phyloP scores from a whole-genome alignment of 352 stramenopile genomes.

The Phytopythium ostracodes region DNA sequence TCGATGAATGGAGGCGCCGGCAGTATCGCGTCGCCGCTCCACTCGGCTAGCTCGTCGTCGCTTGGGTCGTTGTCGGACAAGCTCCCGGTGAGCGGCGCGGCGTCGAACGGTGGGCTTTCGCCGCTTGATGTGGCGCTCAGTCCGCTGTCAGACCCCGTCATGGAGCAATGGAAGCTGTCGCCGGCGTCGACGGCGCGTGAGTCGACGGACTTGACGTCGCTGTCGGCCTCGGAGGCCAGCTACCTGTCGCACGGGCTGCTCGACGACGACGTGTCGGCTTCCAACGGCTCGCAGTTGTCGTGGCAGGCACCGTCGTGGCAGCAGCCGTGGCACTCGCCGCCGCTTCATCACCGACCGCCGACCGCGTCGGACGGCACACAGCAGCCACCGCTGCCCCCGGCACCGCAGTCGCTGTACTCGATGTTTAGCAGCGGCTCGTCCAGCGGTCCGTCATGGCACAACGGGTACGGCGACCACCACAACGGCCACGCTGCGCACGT shows the following conservation, averaged over 20 bases:
- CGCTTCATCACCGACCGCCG: conserved; percentile 23
- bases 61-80: conserved; percentile 47
- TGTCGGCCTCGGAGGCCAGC: conserved; percentile 37
- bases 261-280: conserved; percentile 17
- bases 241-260: conserved; percentile 43
- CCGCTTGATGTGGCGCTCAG: conserved; percentile 49
- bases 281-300: conserved; percentile 26
- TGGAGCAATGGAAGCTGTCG: conserved; percentile 80
- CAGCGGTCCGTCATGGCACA: conserved; percentile 6
- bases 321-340: conserved; percentile 46
- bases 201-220: conserved; percentile 33
- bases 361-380: conserved; percentile 13
- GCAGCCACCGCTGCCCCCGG: conserved; percentile 31
- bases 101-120: conserved; percentile 38
- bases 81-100: conserved; percentile 19
- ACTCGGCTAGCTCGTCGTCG: conserved; percentile 55
- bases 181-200: conserved; percentile 39
- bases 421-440: conserved; percentile 39
- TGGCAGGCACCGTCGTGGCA: conserved; percentile 55
- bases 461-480: conserved; percentile 15
- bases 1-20: background rate
- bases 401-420: conserved; percentile 44
- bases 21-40: conserved; percentile 33
- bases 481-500: conserved; percentile 10
- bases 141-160: conserved; percentile 58